Percentiles rank a stretch among this genome's conserved stretches.
phyloP scores from a whole-genome alignment of 1,284 basidiomycete species.

The Earliella scabrosa region DNA sequence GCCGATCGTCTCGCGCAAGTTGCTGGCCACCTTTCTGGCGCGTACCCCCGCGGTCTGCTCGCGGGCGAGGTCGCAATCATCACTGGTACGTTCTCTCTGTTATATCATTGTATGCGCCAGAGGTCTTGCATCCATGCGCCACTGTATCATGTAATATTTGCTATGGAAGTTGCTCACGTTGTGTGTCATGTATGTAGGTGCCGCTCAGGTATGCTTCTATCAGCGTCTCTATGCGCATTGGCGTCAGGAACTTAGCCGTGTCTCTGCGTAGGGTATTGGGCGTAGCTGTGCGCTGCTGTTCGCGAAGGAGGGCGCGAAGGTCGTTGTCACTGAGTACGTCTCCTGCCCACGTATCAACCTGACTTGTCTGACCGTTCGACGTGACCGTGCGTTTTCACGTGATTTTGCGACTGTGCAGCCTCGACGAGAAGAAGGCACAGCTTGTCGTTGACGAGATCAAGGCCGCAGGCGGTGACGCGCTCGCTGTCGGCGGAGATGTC shows the following conservation, averaged over 20 bases:
- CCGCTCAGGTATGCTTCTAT: slow-evolving; percentile 63
- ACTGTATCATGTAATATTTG: too few species aligned
- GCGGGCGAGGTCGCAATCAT: slow-evolving; percentile 85
- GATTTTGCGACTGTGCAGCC: slow-evolving; percentile 42
- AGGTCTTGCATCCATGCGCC: background rate
- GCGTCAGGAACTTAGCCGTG: slow-evolving; percentile 11
- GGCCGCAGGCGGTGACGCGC: slow-evolving; percentile 71
- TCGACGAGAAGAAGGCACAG: slow-evolving; percentile 69
- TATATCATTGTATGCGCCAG: background rate
- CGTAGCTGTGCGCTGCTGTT: slow-evolving; percentile 77
- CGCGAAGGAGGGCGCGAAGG: slow-evolving; percentile 85
- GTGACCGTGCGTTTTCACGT: slow-evolving; percentile 2
- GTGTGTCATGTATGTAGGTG: slow-evolving; percentile 46
- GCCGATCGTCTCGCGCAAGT: slow-evolving; percentile 72
- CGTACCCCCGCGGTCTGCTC: slow-evolving; percentile 66
- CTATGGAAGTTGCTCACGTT: slow-evolving; percentile 2
- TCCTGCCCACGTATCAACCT: background rate
- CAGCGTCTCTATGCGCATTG: slow-evolving; percentile 3
- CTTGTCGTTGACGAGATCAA: slow-evolving; percentile 78
- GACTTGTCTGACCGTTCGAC: background rate
- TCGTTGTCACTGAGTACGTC: slow-evolving; percentile 81
- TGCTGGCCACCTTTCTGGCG: slow-evolving; percentile 67
- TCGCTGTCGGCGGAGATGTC: slow-evolving; percentile 77
- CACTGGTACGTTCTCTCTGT: slow-evolving; percentile 59
- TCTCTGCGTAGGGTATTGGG: slow-evolving; percentile 66